Base-by-base conservation (phyloP, 768 basidiomycete species). In the Suillus variegatus region DNA sequence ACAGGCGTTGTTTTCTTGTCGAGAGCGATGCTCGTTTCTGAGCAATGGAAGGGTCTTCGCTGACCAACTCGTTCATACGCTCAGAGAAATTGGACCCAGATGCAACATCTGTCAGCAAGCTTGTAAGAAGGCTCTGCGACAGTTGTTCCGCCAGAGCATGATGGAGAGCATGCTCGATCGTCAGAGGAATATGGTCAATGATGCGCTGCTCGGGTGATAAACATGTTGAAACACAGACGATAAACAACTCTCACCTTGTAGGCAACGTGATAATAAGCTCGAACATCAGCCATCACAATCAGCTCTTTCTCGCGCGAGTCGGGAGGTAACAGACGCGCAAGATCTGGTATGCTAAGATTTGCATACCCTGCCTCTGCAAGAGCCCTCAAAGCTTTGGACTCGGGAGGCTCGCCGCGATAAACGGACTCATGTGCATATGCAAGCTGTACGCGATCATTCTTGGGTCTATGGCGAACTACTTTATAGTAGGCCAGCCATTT, bases 151-250 rank as follows among this genome's bases (percentile, higher is more conserved):
- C 78, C 18, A 85, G 74, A 14, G 76, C 71, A 43, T 80, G 78
- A 47, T 85, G 78, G 28, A 87, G 75, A 7, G 76, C 71, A 35
- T 78, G 79, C 64, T 86, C 83, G 40, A 86, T 85, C 51, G 75
- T 78, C 9, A 83, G 72, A 1, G 88, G 86, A 32, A 88, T 58
- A 49, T 81, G 75, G 64, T 89, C 88, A 36, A 87, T 81, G 67
- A 86, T 75, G 14, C 86, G 82, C 88, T 89, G 62, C 1, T 28
- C 46, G 5, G 22, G 38, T 41, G 8, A 10, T 18, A 35, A 36
- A 52, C 22, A n/a, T 41, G 40, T 7, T 64, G 52, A 36, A 36
- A 60, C 10, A 2, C 0, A 16, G 64, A 8, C 12, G 3, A 25
- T 41, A 77, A 46, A 18, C 41, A 8, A 28, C 12, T 46, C 73